Base-by-base conservation (phyloP, 2,329 filamentous ascomycete genomes). In the Colletotrichum ledebouriae region DNA sequence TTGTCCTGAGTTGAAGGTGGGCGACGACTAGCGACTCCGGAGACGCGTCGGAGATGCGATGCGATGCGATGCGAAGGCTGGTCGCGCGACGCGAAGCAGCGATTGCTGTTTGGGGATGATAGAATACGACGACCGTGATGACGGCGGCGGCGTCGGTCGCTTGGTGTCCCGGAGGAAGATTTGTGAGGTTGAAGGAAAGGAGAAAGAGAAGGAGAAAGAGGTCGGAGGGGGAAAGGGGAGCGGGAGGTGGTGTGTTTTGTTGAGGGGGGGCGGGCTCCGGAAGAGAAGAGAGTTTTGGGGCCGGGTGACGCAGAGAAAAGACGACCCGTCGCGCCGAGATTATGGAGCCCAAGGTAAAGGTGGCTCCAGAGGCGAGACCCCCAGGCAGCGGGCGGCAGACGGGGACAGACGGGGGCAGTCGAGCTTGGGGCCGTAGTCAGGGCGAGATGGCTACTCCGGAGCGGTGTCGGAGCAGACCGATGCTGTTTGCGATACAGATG, bases 271-370 rank as follows among this genome's bases (percentile, higher is more conserved):
- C 61, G 57, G 69, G 59, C 59, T 62, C 62, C 61, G 67, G 69
- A 63, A 67, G 67, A 68, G 64, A 68, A 63, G 59, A 68, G 65
- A 65, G 65, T 68, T 68, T 68, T 68, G 65, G 65, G 60, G 65
- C 65, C 65, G 65, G 65, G 65, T 65, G 65, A 68, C 60, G 65
- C 65, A 68, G 61, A 68, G 60, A 64, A 68, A 64, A 68, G 65
- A 68, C 62, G 65, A 68, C 65, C 65, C 65, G 65, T 68, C 65
- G 65, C 65, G 65, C 65, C 65, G 65, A 68, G 65, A 68, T 68
- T 68, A 68, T 68, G 65, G 65, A 55, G 59, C 59, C 47, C 33
- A n/a, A 22, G 44, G 57, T 37, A 37, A 63, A 67, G 64, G 65
- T 68, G 60, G 65, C 65, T 68, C 60, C 65, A 67, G 64, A 64